Evolutionary conservation across 805 yeast genomes (phyloP).

Genomic region (Hanseniaspora jakobsenii): DNA sequence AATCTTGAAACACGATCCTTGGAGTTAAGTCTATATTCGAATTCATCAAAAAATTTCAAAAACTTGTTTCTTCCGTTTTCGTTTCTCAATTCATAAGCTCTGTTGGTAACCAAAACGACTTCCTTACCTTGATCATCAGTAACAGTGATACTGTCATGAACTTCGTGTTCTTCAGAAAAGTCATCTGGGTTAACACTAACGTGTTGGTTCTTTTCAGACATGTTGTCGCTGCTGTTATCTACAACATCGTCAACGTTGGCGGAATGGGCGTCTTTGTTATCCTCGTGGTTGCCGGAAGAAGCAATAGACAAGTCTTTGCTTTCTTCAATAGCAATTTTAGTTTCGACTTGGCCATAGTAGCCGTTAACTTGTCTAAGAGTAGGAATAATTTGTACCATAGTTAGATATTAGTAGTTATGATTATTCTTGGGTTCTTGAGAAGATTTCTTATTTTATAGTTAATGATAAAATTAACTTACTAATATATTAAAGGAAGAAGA

Average conservation of each 20-base stretch:
- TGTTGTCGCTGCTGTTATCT: not conserved
- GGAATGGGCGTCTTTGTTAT: too few species aligned
- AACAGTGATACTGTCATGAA: slow-evolving; percentile 9
- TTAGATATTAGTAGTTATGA: not conserved
- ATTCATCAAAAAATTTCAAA: slow-evolving; percentile 41
- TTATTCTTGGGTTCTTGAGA: not conserved
- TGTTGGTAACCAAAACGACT: slow-evolving; percentile 21
- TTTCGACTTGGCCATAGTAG: slow-evolving; percentile 12
- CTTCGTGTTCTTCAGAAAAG: not conserved
- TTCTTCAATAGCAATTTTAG: not conserved
- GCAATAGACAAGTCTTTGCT: too few species aligned
- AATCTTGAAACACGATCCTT: slow-evolving; percentile 24
- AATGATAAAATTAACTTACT: too few species aligned
- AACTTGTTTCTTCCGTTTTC: slow-evolving; percentile 31
- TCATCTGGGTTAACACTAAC: not conserved
- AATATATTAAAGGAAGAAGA: too few species aligned
- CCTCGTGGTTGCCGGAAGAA: too few species aligned
- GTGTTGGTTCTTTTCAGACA: not conserved
- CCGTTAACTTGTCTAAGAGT: slow-evolving; percentile 8
- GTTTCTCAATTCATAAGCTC: slow-evolving; percentile 32
- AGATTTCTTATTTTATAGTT: not conserved
- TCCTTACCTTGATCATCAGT: slow-evolving; percentile 5
- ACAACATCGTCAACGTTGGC: not conserved
- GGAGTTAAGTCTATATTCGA: slow-evolving; percentile 36
- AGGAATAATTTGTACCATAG: not conserved